Base-by-base conservation (phyloP, 306 rosid genomes). In the Senna tora region DNA sequence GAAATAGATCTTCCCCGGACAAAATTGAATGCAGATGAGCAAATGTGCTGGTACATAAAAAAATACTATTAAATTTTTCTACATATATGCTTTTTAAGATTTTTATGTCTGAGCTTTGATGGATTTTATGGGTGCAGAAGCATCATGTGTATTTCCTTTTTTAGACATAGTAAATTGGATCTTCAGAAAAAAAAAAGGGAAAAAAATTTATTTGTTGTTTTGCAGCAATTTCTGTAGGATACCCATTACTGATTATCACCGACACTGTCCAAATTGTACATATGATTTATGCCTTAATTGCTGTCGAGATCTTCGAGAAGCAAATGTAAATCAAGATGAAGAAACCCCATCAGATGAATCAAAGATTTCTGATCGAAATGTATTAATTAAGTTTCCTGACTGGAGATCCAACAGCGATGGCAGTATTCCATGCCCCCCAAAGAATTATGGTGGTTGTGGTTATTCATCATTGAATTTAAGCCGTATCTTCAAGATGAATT, bases 401-500 rank as follows among this genome's bases (percentile, higher is more conserved):
- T 91, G 99, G 99, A 88, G 87, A 85, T 90, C 96, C 64, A 82
- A 87, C 53, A 73, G 75, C 38, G 60, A 88, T 30, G 93, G 84
- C 57, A 89, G 89, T 68, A 85, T 94, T 82, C 96, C 97, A 63
- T 94, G 97, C 66, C 99, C 97, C 67, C 95, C 97, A 53, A 85
- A 78, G 85, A 96, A 91, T 62, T 84, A 81, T 64, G 99, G 97
- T 81, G 97, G 99, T 80, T 94, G 99, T 80, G 91, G 92, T 68
- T 71, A 69, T 81, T 83, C 85, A 30, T 74, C 88, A 8, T 75
- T 94, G 77, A 85, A 81, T 75, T 88, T 91, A 80, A 86, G 90
- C 74, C 92, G 97, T 77, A 94, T 91, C 78, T 94, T 94, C 81
- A 94, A 91, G 88, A 91, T 89, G 97, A 94, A 94, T 59, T 91